Percentiles rank a stretch among this genome's conserved stretches.
These are phyloP conservation scores for Ceratopteris richardii DNA, from an alignment of 75 land plant genomes.

Conservation along the genomic window DNA sequence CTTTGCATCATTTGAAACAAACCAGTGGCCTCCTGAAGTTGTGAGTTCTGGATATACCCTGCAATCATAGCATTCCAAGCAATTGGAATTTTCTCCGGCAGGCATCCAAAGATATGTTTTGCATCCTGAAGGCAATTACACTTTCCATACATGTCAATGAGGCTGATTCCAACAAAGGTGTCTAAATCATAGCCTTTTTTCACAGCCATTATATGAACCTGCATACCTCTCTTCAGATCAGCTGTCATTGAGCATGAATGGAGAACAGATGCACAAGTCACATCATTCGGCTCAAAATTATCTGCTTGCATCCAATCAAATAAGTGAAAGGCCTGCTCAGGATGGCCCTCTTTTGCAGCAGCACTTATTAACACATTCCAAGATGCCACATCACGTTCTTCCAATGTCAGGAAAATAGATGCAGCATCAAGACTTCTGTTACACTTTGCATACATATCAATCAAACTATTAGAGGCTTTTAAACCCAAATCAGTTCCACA, in stretches of 20 bases:
- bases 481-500: neutral
- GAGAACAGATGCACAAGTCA: conserved; percentile 20
- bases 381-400: conserved; percentile 14
- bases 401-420: conserved; percentile 17
- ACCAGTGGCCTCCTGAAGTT: conserved; percentile 16
- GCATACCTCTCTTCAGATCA: conserved; percentile 19
- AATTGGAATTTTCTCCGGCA: conserved; percentile 19
- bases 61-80: conserved; percentile 31
- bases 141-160: conserved; percentile 35
- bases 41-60: conserved; percentile 25
- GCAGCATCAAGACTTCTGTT: conserved; percentile 8
- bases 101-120: conserved; percentile 5
- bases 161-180: conserved; percentile 26
- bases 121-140: conserved; percentile 24
- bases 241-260: conserved; percentile 28
- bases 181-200: conserved; percentile 22
- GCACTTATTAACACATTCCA: conserved; percentile 30
- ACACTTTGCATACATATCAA: conserved; percentile 3
- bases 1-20: conserved; percentile 13
- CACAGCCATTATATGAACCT: conserved; percentile 24
- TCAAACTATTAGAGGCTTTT: neutral
- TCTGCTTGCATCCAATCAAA: conserved; percentile 14
- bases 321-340: conserved; percentile 3
- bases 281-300: conserved; percentile 15
- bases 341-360: conserved; percentile 18